Base-by-base conservation (phyloP, 805 yeast species). In the Myxozyma sirexii region DNA sequence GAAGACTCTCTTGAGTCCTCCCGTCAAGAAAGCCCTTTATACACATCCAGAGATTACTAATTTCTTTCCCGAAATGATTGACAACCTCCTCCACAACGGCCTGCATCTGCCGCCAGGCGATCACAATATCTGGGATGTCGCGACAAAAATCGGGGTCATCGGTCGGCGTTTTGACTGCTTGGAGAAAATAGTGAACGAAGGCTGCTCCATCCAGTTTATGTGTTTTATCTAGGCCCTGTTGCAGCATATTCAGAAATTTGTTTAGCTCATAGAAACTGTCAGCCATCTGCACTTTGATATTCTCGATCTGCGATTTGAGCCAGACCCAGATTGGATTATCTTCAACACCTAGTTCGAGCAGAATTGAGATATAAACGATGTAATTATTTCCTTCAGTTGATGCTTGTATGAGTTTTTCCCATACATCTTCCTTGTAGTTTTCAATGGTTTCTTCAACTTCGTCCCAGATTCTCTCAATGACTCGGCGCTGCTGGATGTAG, bases 311-410 rank as follows among this genome's bases (percentile, higher is more conserved):
- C 19, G 80, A 72, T 43, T 79, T 75, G 29, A 87, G 78, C 84
- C 90, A 87, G 54, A 80, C 83, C 23, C 78, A 70, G 4, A 87
- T 81, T 4, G 93, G 93, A 69, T 84, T 86, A 57, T 82, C 85
- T 47, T 76, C 79, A 1, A 81, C 79, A n/a, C 85, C 87, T 35
- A 88, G 74, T 62, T 86, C 89, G 46, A 85, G 71, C 35, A 87
- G 74, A 64, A 80, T 82, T n/a, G 80, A 39, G 29, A 63, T 60
- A 5, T 45, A 42, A 8, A 37, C 17, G 10, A 63, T 38, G 19
- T 53, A 56, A 19, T 45, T 72, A 67, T 17, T 24, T 21, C 70
- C 72, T 23, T 75, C 74, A 0, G 73, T 67, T 4, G 69, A 57
- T 1, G 77, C 56, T 6, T 62, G 51, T 27, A 69, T 65, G 46